Base-by-base conservation (phyloP, 441 rosid genomes). In the Manihot esculenta region DNA sequence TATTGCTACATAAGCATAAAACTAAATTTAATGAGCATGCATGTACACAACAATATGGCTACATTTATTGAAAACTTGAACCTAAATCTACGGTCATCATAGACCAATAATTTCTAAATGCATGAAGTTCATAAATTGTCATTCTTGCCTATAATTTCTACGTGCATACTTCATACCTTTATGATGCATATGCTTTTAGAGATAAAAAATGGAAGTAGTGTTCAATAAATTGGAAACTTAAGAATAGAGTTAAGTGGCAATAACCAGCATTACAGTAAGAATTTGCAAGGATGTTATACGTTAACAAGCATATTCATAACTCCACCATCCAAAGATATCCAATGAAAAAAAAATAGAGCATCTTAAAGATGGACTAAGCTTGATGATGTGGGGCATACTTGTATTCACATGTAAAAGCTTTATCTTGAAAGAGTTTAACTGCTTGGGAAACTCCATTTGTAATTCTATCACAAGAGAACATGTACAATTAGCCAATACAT, bases 331-430 rank as follows among this genome's bases (percentile, higher is more conserved):
- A 60, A 68, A 38, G 24, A 38, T n/a, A 56, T 21, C 47, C 10
- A 38, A 38, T 0, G 1, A 38, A 7, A 38, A 38, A 7, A 38
- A 7, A 38, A 70, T 5, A 59, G 49, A 8, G 55, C 62, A 64
- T 64, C 69, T 54, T 23, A 48, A 60, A 24, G 30, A 63, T 53
- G 66, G 20, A 55, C 33, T 51, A 10, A 27, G 55, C 49, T 50
- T 27, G 51, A 6, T 20, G 35, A 57, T 62, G 64, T 74, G 74
- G 33, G 66, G 76, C 93, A 81, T 72, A 93, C 97, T 89, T 93
- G 84, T 81, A 93, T 81, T 93, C 98, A 62, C 98, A 89, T 27
- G 97, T 85, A 80, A 91, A 89, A 59, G 92, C 87, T 78, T 85
- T 88, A 66, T 80, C 84, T 78, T 87, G 84, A 72, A 89, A 83